Evolutionary conservation across 306 rosid species (phyloP), one percentile per base, ranked within the genome.

Genomic region (Vicia faba): DNA sequence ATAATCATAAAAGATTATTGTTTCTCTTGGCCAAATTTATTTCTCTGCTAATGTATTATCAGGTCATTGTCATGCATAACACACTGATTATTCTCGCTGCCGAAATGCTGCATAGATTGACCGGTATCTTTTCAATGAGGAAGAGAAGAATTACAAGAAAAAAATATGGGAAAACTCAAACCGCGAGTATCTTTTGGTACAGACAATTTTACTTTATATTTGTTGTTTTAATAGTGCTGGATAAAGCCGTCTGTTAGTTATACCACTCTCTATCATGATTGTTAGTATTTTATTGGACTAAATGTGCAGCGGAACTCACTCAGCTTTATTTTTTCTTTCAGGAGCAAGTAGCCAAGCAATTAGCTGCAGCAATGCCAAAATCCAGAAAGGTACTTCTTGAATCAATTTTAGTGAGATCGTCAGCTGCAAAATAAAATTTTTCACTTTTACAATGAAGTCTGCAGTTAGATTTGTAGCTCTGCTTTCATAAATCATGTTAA

Each of bases 321-420:
- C 5, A n/a, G 45, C n/a, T 36, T 9, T 57, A n/a, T 36, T 5
- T 60, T 45, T 18, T 41, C 29, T 50, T 38, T 38, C 77, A 89
- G 96, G 92, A 89, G 74, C 90, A 84, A 73, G 90, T 90, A 67
- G 85, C 79, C 44, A 87, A 87, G 79, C 82, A 81, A 46, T 83
- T 76, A 20, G 81, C 79, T 5, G 87, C 86, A 0, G 84, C 75
- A 8, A 87, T 71, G 31, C 82, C 88, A 31, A 86, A 84, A 76
- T 76, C 82, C 41, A 77, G 62, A 75, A 84, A 79, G 88, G 92
- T 84, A 28, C 25, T 55, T 55, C n/a, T 12, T 55, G 61, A 55
- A 59, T 36, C 4, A 48, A 8, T 18, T 35, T 68, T 23, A n/a
- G 6, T 55, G 61, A 26, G 61, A 26, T 26, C 2, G 2, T 55